These are phyloP conservation scores for Brachypodium distachyon DNA, from an alignment of 202 grass and related monocot species.

Conservation along the genomic window DNA sequence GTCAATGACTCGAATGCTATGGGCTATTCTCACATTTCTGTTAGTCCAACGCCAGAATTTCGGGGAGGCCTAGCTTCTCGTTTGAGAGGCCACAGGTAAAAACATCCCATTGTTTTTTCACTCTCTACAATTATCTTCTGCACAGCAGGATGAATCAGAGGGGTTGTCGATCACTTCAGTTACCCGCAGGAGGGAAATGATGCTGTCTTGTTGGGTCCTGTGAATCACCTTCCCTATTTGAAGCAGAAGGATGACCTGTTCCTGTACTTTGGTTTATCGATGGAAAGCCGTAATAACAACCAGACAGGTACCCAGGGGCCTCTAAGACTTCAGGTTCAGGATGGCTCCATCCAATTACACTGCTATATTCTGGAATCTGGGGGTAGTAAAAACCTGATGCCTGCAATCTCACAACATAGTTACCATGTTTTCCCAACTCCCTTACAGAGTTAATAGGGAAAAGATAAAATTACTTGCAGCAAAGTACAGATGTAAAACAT, in stretches of 20 bases:
- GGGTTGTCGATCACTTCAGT: slow-evolving; percentile 30
- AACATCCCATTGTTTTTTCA: background rate
- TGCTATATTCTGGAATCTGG: background rate
- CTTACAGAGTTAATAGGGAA: background rate
- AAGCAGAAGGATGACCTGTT: slow-evolving; percentile 17
- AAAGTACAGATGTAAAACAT: background rate
- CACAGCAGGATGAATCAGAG: slow-evolving; percentile 9
- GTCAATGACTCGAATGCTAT: slow-evolving; percentile 5
- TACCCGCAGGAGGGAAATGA: slow-evolving; percentile 53
- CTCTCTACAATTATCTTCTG: slow-evolving; percentile 22
- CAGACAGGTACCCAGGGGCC: background rate
- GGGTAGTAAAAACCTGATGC: background rate
- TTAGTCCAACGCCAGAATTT: background rate
- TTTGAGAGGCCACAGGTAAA: slow-evolving; percentile 13
- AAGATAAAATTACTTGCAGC: background rate
- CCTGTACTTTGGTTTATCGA: slow-evolving; percentile 20
- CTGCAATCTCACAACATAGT: slow-evolving; percentile 19
- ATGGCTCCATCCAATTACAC: background rate
- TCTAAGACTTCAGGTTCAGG: slow-evolving; percentile 13
- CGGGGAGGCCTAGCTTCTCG: background rate
- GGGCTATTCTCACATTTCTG: background rate
- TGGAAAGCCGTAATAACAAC: slow-evolving; percentile 6
- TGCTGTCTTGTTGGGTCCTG: slow-evolving; percentile 32
- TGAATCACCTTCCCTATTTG: slow-evolving; percentile 26
- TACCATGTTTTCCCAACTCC: background rate